Evolutionary conservation across 1,284 basidiomycete genomes (phyloP).

Genomic region (Phenoliferia sp.): DNA sequence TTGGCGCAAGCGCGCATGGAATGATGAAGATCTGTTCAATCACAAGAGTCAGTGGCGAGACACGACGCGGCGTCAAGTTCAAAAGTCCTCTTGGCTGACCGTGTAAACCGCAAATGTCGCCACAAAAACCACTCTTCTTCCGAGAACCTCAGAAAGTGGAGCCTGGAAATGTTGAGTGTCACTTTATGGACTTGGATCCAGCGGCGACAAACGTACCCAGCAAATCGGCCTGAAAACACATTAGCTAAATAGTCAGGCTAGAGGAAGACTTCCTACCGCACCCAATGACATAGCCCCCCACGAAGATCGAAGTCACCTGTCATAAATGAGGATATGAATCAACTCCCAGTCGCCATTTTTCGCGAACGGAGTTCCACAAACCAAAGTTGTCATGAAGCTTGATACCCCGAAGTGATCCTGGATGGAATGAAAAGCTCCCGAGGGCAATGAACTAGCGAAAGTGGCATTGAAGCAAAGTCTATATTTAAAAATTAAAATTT

Average conservation of each 20-base stretch:
- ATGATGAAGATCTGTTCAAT: slow-evolving; percentile 34
- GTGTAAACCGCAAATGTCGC: slow-evolving; percentile 36
- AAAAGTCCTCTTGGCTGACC: neutral
- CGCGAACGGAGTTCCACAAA: too few species aligned
- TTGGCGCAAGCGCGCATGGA: slow-evolving; percentile 27
- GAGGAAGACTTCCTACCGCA: neutral
- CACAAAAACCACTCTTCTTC: slow-evolving; percentile 38
- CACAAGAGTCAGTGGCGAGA: too few species aligned
- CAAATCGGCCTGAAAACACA: slow-evolving; percentile 41
- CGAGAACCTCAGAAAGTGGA: slow-evolving; percentile 41
- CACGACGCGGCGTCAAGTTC: too few species aligned
- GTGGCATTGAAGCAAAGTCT: neutral
- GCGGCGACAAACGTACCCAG: slow-evolving; percentile 4
- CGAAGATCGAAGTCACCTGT: neutral
- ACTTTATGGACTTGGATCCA: neutral
- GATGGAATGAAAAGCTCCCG: neutral
- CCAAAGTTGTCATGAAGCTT: neutral
- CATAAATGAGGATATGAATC: too few species aligned
- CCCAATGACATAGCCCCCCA: neutral
- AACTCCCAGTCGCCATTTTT: too few species aligned
- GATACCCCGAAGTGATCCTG: neutral
- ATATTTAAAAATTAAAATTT: neutral
- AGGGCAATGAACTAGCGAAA: neutral
- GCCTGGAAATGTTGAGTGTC: neutral
- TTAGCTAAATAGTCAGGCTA: slow-evolving; percentile 5